Evolutionary conservation across 257 asterid species (phyloP), one percentile per base, ranked within the genome.

Genomic region (Lycium barbarum): DNA sequence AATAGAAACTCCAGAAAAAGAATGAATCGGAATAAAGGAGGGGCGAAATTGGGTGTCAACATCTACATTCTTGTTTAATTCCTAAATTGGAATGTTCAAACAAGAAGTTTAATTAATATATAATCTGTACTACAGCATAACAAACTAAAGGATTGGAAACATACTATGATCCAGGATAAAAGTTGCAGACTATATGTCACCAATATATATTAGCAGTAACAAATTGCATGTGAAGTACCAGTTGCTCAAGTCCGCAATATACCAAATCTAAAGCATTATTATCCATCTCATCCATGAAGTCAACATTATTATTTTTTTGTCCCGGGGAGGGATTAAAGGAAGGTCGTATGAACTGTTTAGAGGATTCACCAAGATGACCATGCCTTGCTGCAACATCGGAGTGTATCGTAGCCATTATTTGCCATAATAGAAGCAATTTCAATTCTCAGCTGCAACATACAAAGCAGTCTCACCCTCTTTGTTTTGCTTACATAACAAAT

Each of bases 401-500:
- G 92, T 7, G 99, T 93, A 88, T 96, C 99, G 59, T 82, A 94
- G 62, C 98, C 98, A 84, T 92, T 96, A 81, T 93, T 93, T 33
- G 99, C 98, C 3, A 83, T 87, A 84, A 94, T 86, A 0, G 98
- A 89, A 14, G 93, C 97, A 73, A 88, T 88, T 85, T 93, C 96
- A 35, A 71, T 90, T 92, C 74, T 96, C 98, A 0, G 99, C 97
- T 17, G 99, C 96, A 36, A 92, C 95, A 83, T 91, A 96, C n/a
- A 96, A 80, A 70, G 97, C 92, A 78, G 98, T 96, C 88, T 96
- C 98, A 7, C 99, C 98, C 84, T 94, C 99, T 80, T 92, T 97
- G 84, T 96, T 96, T 91, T 94, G 92, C 88, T 92, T 92, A 11
- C 93, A 90, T 45, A 94, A 83, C 91, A 92, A 83, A 83, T 93